These are phyloP conservation scores for Metschnikowia continentalis DNA, from an alignment of 805 yeast species.

Conservation along the genomic window DNA sequence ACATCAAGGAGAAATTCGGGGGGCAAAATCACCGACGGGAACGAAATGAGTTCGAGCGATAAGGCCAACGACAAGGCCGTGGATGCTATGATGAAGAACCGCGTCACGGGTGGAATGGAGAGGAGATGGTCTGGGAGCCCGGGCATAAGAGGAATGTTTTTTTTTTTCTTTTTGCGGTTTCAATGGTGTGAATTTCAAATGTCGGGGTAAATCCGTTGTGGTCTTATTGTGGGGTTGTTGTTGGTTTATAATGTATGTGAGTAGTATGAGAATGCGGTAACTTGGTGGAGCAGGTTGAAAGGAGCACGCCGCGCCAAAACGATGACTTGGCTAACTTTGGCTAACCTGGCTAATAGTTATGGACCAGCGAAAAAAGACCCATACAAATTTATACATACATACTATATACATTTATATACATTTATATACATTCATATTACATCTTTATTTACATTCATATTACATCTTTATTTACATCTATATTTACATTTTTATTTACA, in stretches of 20 bases:
- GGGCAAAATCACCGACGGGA: slow-evolving; percentile 11
- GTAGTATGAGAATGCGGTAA: too few relatives aligned
- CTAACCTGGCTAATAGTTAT: too few relatives aligned
- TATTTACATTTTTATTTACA: too few relatives aligned
- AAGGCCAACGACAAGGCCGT: slow-evolving; percentile 39
- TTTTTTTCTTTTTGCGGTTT: background rate
- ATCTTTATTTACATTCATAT: too few relatives aligned
- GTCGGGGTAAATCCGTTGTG: background rate
- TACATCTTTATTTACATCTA: too few relatives aligned
- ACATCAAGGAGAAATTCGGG: slow-evolving; percentile 4
- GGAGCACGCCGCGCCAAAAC: background rate
- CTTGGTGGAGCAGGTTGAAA: too few relatives aligned
- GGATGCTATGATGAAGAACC: slow-evolving; percentile 49
- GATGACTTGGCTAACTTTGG: too few relatives aligned
- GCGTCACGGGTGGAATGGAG: slow-evolving; percentile 58
- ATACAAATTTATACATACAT: background rate
- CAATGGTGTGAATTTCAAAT: background rate
- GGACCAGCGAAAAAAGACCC: background rate
- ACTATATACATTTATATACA: too few relatives aligned
- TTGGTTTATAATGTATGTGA: too few relatives aligned
- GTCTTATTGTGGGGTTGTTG: background rate
- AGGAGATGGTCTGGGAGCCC: slow-evolving; percentile 14
- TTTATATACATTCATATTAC: too few relatives aligned
- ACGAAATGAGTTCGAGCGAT: slow-evolving; percentile 19
- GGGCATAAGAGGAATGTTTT: slow-evolving; percentile 6